These are phyloP conservation scores for Aspergillus piperis DNA, from an alignment of 2,329 filamentous ascomycete species.

Conservation along the genomic window DNA sequence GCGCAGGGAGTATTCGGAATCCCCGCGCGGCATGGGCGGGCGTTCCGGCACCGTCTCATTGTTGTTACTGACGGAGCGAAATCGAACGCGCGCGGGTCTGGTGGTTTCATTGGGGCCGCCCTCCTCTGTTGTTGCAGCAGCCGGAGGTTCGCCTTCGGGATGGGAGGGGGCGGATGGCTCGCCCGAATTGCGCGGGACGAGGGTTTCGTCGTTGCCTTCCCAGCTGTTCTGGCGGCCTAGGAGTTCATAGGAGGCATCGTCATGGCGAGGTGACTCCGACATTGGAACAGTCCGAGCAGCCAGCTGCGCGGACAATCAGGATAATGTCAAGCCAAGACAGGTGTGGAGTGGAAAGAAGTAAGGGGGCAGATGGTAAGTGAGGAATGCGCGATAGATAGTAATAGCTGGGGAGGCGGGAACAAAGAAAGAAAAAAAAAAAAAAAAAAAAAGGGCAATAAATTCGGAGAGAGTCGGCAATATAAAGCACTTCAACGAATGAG, in stretches of 20 bases:
- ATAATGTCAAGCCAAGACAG: background rate
- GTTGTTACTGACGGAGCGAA: conserved; percentile 22
- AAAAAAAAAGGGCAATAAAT: background rate
- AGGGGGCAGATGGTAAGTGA: background rate
- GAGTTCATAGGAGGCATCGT: conserved; percentile 10
- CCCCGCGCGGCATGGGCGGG: conserved; percentile 13
- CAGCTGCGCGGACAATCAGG: conserved; percentile 7
- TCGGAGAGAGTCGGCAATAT: background rate
- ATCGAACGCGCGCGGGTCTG: conserved; percentile 22
- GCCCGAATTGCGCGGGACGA: background rate
- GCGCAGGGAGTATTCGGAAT: conserved; percentile 22
- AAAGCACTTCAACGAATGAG: background rate
- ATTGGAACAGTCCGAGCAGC: conserved; percentile 8
- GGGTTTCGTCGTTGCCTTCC: background rate
- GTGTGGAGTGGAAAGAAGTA: background rate
- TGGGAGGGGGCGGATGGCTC: background rate
- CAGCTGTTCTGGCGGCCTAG: conserved; percentile 10
- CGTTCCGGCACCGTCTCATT: conserved; percentile 6
- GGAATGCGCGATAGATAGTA: background rate
- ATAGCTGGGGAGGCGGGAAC: too few species aligned
- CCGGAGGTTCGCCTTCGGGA: background rate
- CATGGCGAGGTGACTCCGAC: conserved; percentile 7
- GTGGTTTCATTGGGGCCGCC: background rate
- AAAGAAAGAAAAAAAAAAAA: background rate
- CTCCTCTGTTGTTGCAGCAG: background rate